A percentile compares a stretch with the other conserved stretches of the same genome.
These are phyloP conservation scores for Phytophthora multivora DNA, from an alignment of 352 stramenopile species.

Conservation along the genomic window DNA sequence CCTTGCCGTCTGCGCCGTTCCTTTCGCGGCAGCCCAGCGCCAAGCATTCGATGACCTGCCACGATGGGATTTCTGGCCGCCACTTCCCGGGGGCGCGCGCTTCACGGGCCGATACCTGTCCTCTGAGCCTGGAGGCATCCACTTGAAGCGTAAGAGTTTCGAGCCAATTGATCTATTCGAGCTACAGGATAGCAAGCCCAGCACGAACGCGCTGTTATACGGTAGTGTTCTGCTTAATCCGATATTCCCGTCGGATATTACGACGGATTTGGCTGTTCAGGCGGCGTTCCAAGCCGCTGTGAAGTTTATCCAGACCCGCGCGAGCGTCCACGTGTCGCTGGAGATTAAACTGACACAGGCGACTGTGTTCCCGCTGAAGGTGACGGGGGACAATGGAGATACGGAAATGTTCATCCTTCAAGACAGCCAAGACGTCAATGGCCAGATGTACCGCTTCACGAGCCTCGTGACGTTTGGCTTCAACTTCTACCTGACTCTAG, in stretches of 20 bases:
- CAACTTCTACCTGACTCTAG: constrained; percentile 75
- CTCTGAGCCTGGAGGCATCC: constrained; percentile 51
- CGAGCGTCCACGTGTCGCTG: constrained; percentile 48
- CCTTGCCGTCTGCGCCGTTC: constrained; percentile 11
- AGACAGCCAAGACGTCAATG: constrained; percentile 39
- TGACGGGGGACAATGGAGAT: constrained; percentile 72
- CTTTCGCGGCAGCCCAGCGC: neutral
- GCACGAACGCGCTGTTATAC: constrained; percentile 58
- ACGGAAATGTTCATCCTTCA: constrained; percentile 76
- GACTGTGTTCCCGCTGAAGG: constrained; percentile 49
- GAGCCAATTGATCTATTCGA: constrained; percentile 66
- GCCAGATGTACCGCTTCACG: constrained; percentile 48
- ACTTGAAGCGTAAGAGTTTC: constrained; percentile 57
- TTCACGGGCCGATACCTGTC: constrained; percentile 69
- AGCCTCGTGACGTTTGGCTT: constrained; percentile 73
- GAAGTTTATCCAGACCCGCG: constrained; percentile 40
- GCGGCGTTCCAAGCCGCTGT: constrained; percentile 48
- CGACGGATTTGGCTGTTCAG: constrained; percentile 47
- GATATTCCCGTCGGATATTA: constrained; percentile 28
- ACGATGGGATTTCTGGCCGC: constrained; percentile 78
- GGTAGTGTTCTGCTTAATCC: constrained; percentile 62
- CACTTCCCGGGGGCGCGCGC: constrained; percentile 39
- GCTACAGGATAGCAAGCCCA: constrained; percentile 26
- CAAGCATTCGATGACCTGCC: constrained; percentile 12
- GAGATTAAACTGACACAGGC: constrained; percentile 37